Evolutionary conservation across 805 yeast species (phyloP).

Genomic region (Blastobotrys muscicola): DNA sequence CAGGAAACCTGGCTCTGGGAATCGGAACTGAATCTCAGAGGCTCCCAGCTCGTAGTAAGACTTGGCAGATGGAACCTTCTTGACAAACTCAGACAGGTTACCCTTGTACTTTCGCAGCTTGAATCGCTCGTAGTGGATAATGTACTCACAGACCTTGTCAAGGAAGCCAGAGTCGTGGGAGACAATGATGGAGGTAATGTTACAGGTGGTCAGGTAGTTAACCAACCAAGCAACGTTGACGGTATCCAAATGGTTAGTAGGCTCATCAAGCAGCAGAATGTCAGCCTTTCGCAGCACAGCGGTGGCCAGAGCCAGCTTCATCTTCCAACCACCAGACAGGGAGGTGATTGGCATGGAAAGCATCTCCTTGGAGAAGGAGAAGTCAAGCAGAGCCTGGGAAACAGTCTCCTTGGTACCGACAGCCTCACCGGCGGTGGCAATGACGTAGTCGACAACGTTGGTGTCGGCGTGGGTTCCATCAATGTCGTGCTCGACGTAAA

Average conservation of each 20-base stretch:
- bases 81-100: conserved; percentile 97
- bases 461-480: conserved; percentile 98
- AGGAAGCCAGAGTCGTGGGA: conserved; percentile 99
- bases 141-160: conserved; percentile 94
- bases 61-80: conserved; percentile 97
- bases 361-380: conserved; percentile 92
- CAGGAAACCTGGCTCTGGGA: conserved; percentile 99
- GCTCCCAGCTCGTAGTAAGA: conserved; percentile 98
- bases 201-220: conserved; percentile 98
- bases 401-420: conserved; percentile 68
- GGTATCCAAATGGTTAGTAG: conserved; percentile 99
- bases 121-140: conserved; percentile 99
- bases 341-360: conserved; percentile 88
- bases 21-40: conserved; percentile 88
- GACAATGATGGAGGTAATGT: conserved; percentile 95
- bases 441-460: conserved; percentile 85
- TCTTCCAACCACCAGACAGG: conserved; percentile 99
- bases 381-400: conserved; percentile 69
- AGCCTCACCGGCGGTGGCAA: conserved; percentile 68
- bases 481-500: conserved; percentile 98
- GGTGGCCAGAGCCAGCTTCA: conserved; percentile 98
- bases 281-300: conserved; percentile 98
- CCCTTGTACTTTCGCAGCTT: conserved; percentile 99
- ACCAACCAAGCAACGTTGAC: conserved; percentile 99
- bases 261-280: conserved; percentile 96